These are phyloP conservation scores for Phaseolus coccineus DNA, from an alignment of 331 rosid genomes.

Conservation along the genomic window DNA sequence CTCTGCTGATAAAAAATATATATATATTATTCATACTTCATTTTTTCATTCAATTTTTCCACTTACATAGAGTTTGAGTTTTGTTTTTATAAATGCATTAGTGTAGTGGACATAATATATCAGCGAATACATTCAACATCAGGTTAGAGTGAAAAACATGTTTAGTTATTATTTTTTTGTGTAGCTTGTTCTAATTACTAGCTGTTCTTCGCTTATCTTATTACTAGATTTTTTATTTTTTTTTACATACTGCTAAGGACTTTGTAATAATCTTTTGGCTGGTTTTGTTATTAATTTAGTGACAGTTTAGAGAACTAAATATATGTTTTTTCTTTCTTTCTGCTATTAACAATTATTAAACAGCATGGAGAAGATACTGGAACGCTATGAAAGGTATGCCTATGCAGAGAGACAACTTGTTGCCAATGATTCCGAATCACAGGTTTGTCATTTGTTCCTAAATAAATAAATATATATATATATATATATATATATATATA, in stretches of 20 bases:
- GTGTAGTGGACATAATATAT: background rate
- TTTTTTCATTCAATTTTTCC: background rate
- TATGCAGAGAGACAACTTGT: slow-evolving; percentile 73
- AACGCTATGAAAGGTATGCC: slow-evolving; percentile 87
- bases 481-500: too few species aligned
- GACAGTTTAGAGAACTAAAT: slow-evolving; percentile 12
- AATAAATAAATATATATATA: background rate
- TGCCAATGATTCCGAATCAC: slow-evolving; percentile 59
- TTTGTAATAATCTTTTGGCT: background rate
- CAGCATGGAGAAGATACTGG: slow-evolving; percentile 95
- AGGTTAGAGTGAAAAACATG: background rate
- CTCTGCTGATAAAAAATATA: too few species aligned
- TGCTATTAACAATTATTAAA: background rate
- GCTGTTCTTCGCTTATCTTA: background rate
- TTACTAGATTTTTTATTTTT: background rate
- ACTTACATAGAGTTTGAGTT: background rate
- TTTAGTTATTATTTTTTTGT: background rate
- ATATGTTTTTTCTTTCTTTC: background rate
- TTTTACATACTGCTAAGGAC: background rate
- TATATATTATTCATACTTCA: too few species aligned
- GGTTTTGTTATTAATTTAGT: background rate
- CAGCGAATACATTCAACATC: background rate
- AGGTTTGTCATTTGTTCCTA: slow-evolving; percentile 52
- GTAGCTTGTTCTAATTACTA: background rate
- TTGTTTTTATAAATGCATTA: background rate